phyloP scores from a whole-genome alignment of 2,329 filamentous ascomycete genomes.

The Aspergillus uvarum region DNA sequence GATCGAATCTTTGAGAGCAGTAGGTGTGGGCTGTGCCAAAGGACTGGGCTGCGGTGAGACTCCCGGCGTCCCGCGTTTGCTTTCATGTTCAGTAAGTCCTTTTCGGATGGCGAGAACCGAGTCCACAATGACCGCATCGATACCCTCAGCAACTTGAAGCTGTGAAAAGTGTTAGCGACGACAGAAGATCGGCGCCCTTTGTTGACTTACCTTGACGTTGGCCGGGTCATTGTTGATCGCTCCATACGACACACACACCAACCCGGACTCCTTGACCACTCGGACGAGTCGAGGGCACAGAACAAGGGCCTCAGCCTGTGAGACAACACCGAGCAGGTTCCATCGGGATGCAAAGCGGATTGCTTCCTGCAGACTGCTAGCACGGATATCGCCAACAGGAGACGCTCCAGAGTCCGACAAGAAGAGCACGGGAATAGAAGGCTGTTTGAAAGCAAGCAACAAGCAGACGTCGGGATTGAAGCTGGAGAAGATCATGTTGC shows the following conservation, averaged over 20 bases:
- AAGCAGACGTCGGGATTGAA: conserved; percentile 98
- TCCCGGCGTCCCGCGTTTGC: conserved; percentile 23
- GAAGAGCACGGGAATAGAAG: conserved; percentile 92
- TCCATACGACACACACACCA: conserved; percentile 97
- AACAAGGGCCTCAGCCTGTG: conserved; percentile 82
- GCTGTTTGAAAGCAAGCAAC: conserved; percentile 93
- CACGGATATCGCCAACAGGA: conserved; percentile 81
- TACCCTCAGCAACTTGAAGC: conserved; percentile 90
- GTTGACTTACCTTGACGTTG: conserved; percentile 72
- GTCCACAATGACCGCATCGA: conserved; percentile 97
- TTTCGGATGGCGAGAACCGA: conserved; percentile 90
- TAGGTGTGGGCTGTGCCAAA: conserved; percentile 22
- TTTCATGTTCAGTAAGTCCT: conserved; percentile 64
- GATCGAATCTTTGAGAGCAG: conserved; percentile 21
- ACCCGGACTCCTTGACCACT: conserved; percentile 88
- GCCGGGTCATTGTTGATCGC: conserved; percentile 80
- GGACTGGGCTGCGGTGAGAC: conserved; percentile 27
- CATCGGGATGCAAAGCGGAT: conserved; percentile 91
- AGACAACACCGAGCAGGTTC: conserved; percentile 91
- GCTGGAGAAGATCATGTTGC: conserved; percentile 95
- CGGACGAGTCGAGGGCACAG: conserved; percentile 83
- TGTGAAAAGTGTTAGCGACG: conserved; percentile 38
- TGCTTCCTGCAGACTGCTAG: conserved; percentile 89
- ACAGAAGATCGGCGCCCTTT: not conserved
- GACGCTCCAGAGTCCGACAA: conserved; percentile 83